A percentile compares a stretch with the other conserved stretches of the same genome.
Evolutionary conservation across 2,329 filamentous ascomycete genomes (phyloP).

Genomic region (Drechslerella dactyloides): DNA sequence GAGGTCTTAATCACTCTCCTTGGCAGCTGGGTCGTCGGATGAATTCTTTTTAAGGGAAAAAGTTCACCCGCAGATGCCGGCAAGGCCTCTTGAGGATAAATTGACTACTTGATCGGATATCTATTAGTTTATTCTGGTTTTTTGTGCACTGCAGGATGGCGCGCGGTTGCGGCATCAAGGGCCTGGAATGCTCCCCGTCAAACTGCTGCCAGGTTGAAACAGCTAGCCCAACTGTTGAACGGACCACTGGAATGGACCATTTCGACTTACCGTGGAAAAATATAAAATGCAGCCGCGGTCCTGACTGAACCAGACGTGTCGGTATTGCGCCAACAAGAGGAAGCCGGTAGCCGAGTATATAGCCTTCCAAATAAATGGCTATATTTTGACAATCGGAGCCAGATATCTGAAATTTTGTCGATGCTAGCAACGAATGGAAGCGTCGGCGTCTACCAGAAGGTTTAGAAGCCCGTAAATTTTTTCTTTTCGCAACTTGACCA

Average conservation of each 20-base stretch:
- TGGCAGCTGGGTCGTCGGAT: conserved; percentile 36
- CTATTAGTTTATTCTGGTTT: conserved; percentile 34
- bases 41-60: conserved; percentile 39
- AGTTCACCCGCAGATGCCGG: conserved; percentile 50
- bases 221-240: conserved; percentile 11
- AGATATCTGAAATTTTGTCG: conserved; percentile 8
- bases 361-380: not conserved
- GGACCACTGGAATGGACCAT: conserved; percentile 11
- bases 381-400: conserved; percentile 8
- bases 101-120: conserved; percentile 35
- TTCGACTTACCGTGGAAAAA: conserved; percentile 25
- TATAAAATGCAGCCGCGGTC: conserved; percentile 27
- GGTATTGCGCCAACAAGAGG: not conserved
- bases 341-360: not conserved
- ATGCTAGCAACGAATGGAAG: conserved; percentile 16
- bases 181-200: conserved; percentile 34
- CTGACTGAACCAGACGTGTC: conserved; percentile 19
- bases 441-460: conserved; percentile 23
- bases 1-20: conserved; percentile 27
- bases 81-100: conserved; percentile 45
- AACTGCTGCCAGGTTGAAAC: conserved; percentile 27
- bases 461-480: conserved; percentile 12
- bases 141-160: conserved; percentile 12
- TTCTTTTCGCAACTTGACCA: conserved; percentile 3
- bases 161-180: conserved; percentile 29